These are phyloP conservation scores for Gossypium longicalyx DNA, from an alignment of 345 rosid species.

Conservation along the genomic window DNA sequence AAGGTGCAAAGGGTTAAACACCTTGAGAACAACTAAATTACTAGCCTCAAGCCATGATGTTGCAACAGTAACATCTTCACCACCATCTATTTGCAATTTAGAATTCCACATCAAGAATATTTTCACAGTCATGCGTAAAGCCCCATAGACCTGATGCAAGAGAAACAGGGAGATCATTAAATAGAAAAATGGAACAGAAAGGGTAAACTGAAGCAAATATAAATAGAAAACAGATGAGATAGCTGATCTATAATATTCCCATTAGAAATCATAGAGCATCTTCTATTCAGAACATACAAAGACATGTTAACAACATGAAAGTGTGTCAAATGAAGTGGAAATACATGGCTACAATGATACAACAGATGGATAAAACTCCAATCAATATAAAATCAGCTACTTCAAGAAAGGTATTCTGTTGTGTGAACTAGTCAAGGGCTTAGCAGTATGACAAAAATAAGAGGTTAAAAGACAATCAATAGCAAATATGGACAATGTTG, in stretches of 20 bases:
- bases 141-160: slow-evolving; percentile 78
- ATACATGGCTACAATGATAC: background rate
- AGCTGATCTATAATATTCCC: background rate
- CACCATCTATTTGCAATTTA: slow-evolving; percentile 79
- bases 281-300: background rate
- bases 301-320: background rate
- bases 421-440: background rate
- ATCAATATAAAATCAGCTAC: background rate
- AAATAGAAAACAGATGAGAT: slow-evolving; percentile 1
- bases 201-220: background rate
- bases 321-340: background rate
- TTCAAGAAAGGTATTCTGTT: background rate
- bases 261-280: background rate
- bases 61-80: slow-evolving; percentile 70
- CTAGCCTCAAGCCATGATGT: slow-evolving; percentile 93
- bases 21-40: slow-evolving; percentile 89
- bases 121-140: slow-evolving; percentile 90
- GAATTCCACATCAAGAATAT: slow-evolving; percentile 98
- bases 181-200: background rate
- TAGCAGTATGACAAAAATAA: background rate
- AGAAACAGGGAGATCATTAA: slow-evolving; percentile 1
- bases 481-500: background rate
- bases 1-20: slow-evolving; percentile 24
- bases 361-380: background rate
- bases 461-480: background rate